These are phyloP conservation scores for Lasiodiplodia gonubiensis DNA, from an alignment of 2,329 filamentous ascomycete species.

Conservation along the genomic window DNA sequence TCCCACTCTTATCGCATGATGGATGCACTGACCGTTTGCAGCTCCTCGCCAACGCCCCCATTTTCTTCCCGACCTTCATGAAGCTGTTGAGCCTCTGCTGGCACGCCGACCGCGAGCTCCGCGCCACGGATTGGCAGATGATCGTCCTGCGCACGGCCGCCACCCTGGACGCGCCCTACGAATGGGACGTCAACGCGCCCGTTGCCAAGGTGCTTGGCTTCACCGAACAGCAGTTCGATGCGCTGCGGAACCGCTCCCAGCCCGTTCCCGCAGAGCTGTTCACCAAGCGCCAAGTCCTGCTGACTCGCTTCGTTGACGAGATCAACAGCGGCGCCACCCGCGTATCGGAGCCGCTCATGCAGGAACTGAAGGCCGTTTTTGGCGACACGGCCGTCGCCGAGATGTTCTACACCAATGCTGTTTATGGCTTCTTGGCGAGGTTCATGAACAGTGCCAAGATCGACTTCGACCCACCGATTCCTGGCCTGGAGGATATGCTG, in stretches of 20 bases:
- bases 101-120: not conserved
- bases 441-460: not conserved
- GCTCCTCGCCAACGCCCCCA: slow-evolving; percentile 28
- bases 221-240: not conserved
- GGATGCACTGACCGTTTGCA: not conserved
- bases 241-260: not conserved
- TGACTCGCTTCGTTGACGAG: not conserved
- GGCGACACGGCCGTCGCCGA: not conserved
- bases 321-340: not conserved
- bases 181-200: slow-evolving; percentile 36
- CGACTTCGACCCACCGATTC: not conserved
- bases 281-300: not conserved
- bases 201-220: slow-evolving; percentile 28
- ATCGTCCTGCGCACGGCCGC: slow-evolving; percentile 35
- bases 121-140: slow-evolving; percentile 29
- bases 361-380: not conserved
- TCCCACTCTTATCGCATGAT: not conserved
- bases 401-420: not conserved
- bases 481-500: slow-evolving; percentile 1
- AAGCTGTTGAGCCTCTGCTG: not conserved
- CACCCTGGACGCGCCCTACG: slow-evolving; percentile 34
- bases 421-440: slow-evolving; percentile 4
- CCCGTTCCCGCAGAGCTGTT: not conserved
- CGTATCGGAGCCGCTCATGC: not conserved
- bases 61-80: not conserved